Evolutionary conservation across 495 filamentous ascomycete genomes (phyloP), one percentile per base, ranked within the genome.

Genomic region (Aspergillus asperescens): DNA sequence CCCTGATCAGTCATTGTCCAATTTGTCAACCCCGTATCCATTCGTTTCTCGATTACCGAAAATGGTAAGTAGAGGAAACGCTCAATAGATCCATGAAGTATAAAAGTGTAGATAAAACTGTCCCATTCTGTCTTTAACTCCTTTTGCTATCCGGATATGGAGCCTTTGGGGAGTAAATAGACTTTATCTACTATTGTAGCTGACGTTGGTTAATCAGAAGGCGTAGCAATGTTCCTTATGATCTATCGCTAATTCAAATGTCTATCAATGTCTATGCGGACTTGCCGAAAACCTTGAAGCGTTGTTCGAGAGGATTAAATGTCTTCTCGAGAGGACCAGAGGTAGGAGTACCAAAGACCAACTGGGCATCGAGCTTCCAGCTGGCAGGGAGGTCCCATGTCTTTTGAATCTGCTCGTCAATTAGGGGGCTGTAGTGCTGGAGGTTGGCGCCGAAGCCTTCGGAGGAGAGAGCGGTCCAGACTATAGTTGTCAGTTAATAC

Each of bases 401-500:
- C 47, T 71, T 71, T 50, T 66, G 45, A 19, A 79, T 47, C 31
- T 64, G 58, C 25, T 63, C 67, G 50, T 78, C 74, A 53, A 79
- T 71, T 10, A 76, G 59, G n/a, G 74, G 73, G 59, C 73, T 78
- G 64, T 77, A 78, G 64, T 80, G 77, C 72, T 80, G 77, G 19
- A 80, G 67, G 57, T 79, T 80, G 57, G 64, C 69, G 27, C 77
- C 77, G 49, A 80, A 59, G 27, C 77, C 77, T 52, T 77, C 74
- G 10, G 69, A 59, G 52, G 73, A 60, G 16, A 80, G 71, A 6
- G 77, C 77, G 32, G 69, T 66, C 77, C 77, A 80, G 49, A 77
- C 67, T 70, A n/a, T 1, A 24, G 3, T 38, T 6, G 6, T 48
- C 61, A 61, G 34, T 50, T 10, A 28, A 10, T 15, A 8, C 15